Conservation (phyloP, 371 early-diverging fungal species). For the Cokeromyces recurvatus region DNA sequence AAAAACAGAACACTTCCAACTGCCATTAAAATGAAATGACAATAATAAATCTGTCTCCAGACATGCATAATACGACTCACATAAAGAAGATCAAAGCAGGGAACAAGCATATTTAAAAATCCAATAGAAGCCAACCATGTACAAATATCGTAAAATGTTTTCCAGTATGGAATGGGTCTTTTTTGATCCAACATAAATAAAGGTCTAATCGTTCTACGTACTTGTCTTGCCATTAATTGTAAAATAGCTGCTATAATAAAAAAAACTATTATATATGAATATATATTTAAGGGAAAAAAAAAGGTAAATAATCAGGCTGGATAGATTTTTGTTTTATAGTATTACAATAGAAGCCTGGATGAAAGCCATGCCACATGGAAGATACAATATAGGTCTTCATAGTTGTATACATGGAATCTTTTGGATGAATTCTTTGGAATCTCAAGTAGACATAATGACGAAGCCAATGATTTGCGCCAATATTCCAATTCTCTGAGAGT, state of each 20-base stretch:
- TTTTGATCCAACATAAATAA: conserved; percentile 31
- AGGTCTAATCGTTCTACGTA: conserved; percentile 72
- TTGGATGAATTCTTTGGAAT: conserved; percentile 33
- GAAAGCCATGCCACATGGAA: conserved; percentile 95
- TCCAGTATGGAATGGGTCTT: conserved; percentile 3
- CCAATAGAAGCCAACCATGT: conserved; percentile 65
- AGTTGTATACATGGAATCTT: conserved; percentile 43
- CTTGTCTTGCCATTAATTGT: conserved; percentile 24
- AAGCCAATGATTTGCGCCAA: conserved; percentile 85
- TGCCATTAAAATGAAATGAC: conserved; percentile 55
- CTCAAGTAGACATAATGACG: conserved; percentile 78
- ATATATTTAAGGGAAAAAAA: too few relatives aligned
- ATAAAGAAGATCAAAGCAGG: conserved; percentile 69
- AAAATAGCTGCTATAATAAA: conserved; percentile 21
- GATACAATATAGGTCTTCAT: conserved; percentile 77
- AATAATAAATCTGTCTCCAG: conserved; percentile 54
- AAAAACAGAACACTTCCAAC: too few relatives aligned
- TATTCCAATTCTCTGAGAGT: conserved; percentile 82
- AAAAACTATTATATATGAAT: conserved; percentile 24
- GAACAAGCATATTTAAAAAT: conserved; percentile 62
- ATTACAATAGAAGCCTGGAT: conserved; percentile 80
- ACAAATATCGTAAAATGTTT: conserved; percentile 56
- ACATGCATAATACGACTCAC: conserved; percentile 48
- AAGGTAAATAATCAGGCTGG: too few relatives aligned
- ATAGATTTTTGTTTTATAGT: too few relatives aligned